phyloP scores from a whole-genome alignment of 164 flowering plant genomes.

The Aristolochia californica region DNA sequence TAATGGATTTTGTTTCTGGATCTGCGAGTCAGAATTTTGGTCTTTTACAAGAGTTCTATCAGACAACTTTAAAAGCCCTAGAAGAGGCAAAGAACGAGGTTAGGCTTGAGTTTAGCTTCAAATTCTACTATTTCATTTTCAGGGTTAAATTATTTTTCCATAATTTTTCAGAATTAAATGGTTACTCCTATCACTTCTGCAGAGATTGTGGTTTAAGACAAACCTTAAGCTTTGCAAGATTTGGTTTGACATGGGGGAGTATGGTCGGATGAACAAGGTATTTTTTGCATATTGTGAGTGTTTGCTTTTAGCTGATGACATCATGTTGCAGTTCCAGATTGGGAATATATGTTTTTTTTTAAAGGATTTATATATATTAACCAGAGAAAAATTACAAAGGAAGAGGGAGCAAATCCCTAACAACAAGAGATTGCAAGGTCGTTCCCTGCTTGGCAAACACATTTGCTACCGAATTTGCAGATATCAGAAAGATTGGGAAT shows the following conservation, averaged over 20 bases:
- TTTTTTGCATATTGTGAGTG: neutral
- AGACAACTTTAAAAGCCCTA: constrained; percentile 89
- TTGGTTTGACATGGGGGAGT: constrained; percentile 98
- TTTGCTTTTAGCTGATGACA: neutral
- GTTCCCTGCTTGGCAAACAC: too few relatives aligned
- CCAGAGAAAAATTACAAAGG: too few relatives aligned
- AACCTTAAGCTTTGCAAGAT: constrained; percentile 97
- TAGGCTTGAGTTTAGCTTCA: neutral
- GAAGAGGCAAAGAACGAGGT: constrained; percentile 99
- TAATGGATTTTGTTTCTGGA: constrained; percentile 98
- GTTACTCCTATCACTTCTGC: neutral
- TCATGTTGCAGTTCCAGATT: constrained; percentile 1
- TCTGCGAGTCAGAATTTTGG: constrained; percentile 88
- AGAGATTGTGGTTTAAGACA: constrained; percentile 99
- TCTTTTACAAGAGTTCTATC: constrained; percentile 88
- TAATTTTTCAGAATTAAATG: too few relatives aligned
- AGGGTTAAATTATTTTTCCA: too few relatives aligned
- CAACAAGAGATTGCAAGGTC: too few relatives aligned
- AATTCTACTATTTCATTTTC: neutral
- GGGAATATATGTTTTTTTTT: neutral
- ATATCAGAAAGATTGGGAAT: too few relatives aligned
- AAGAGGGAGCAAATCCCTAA: too few relatives aligned
- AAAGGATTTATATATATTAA: too few relatives aligned
- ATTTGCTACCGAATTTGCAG: too few relatives aligned
- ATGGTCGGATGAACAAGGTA: constrained; percentile 99